Evolutionary conservation across 345 rosid genomes (phyloP).

Genomic region (Garcia nutans): DNA sequence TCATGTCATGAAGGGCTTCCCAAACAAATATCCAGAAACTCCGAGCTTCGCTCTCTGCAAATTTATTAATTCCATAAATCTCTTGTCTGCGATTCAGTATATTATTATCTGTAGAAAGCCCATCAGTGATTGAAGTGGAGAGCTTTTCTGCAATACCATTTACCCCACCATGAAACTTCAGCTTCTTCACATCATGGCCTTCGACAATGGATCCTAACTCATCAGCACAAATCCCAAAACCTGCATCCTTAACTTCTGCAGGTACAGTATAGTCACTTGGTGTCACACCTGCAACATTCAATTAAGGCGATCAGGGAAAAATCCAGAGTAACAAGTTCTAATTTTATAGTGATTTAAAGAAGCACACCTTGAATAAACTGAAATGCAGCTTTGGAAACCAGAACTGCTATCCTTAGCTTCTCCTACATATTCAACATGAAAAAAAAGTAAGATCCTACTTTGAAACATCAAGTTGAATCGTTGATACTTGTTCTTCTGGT

Average conservation of each 20-base stretch:
- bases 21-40: constrained; percentile 83
- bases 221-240: constrained; percentile 75
- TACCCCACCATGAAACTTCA: constrained; percentile 73
- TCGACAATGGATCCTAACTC: constrained; percentile 86
- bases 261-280: constrained; percentile 80
- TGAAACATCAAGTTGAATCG: not conserved
- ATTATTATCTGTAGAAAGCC: constrained; percentile 44
- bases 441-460: not conserved
- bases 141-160: constrained; percentile 66
- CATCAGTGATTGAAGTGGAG: constrained; percentile 49
- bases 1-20: constrained; percentile 97
- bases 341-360: not conserved
- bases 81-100: constrained; percentile 57
- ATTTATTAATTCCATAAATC: constrained; percentile 73
- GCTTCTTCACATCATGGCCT: constrained; percentile 74
- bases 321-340: not conserved
- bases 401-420: constrained; percentile 79
- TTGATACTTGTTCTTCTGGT: not conserved
- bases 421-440: constrained; percentile 46
- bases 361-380: constrained; percentile 72
- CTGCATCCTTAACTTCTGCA: constrained; percentile 77
- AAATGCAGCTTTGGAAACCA: constrained; percentile 89
- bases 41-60: constrained; percentile 61
- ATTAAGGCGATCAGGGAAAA: not conserved
- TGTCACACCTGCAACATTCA: constrained; percentile 50